These are phyloP conservation scores for Conidiobolus incongruus DNA, from an alignment of 371 early-diverging fungal genomes.

Conservation along the genomic window DNA sequence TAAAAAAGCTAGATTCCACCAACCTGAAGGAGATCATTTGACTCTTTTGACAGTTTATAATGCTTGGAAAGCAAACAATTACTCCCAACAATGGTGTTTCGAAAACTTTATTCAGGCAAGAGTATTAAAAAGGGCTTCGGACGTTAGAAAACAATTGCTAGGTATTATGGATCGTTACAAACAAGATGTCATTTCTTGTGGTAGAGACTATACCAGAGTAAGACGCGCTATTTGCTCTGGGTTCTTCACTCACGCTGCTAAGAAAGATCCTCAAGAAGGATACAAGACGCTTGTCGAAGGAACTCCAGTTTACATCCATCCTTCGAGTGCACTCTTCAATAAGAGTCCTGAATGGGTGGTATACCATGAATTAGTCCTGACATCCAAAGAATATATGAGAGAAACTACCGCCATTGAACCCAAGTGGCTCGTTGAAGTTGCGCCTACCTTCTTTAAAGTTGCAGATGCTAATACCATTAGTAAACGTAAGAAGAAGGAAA, in stretches of 20 bases:
- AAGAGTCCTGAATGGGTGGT: conserved; percentile 91
- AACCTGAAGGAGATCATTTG: conserved; percentile 93
- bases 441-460: conserved; percentile 86
- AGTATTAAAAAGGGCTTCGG: conserved; percentile 69
- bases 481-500: conserved; percentile 81
- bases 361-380: conserved; percentile 95
- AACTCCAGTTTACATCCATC: conserved; percentile 92
- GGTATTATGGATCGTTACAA: conserved; percentile 87
- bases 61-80: conserved; percentile 72
- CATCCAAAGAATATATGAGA: conserved; percentile 95
- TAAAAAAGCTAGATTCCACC: conserved; percentile 91
- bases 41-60: conserved; percentile 91
- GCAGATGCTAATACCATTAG: conserved; percentile 82
- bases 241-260: conserved; percentile 88
- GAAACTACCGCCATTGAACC: conserved; percentile 90
- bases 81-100: conserved; percentile 85
- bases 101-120: conserved; percentile 88
- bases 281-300: conserved; percentile 93
- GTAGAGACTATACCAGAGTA: conserved; percentile 73
- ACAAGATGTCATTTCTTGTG: conserved; percentile 84
- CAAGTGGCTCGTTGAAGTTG: conserved; percentile 92
- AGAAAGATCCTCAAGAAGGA: conserved; percentile 92
- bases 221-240: conserved; percentile 73
- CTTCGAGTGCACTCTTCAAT: conserved; percentile 82
- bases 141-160: conserved; percentile 85